Evolutionary conservation across 306 rosid genomes (phyloP).

Genomic region (apple (Malus domestica)): ASM211411v1 NC_041801.1:3938001-3938500

Average conservation of each 20-base stretch:
- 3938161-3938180: too few species aligned
- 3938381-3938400: conserved; percentile 5
- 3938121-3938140: too few species aligned
- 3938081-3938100: too few species aligned
- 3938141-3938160: rapidly evolving
- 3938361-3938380: neutral
- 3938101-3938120: too few species aligned
- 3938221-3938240: neutral
- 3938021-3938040: too few species aligned
- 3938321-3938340: conserved; percentile 18
- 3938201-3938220: too few species aligned
- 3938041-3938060: too few species aligned
- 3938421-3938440: conserved; percentile 22
- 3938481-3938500: conserved; percentile 21
- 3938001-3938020: too few species aligned
- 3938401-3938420: neutral
- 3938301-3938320: conserved; percentile 4
- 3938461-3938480: conserved; percentile 28
- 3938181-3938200: too few species aligned
- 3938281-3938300: neutral
- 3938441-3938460: conserved; percentile 32
- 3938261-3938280: neutral
- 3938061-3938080: too few species aligned
- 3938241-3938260: neutral
- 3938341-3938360: conserved; percentile 22